Conservation (phyloP, 1,284 basidiomycete species). For the Ustilago trichophora region DNA sequence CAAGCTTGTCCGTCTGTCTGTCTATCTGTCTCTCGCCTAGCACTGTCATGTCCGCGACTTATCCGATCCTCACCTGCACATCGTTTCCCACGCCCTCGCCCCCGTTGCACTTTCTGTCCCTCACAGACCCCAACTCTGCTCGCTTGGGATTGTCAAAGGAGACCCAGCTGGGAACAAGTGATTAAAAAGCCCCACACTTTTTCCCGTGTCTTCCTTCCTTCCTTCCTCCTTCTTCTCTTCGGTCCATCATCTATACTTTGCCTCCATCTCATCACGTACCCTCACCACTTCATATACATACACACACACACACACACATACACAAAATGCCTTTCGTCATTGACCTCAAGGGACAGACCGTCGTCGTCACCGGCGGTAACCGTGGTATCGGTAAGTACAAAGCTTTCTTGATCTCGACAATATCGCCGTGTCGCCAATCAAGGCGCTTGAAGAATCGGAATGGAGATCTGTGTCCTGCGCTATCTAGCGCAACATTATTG, state of each 20-base stretch:
- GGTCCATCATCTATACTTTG: neutral
- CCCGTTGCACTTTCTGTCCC: neutral
- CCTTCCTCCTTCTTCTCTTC: neutral
- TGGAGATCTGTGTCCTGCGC: too few species aligned
- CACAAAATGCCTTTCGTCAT: slow-evolving; percentile 52
- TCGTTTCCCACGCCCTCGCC: neutral
- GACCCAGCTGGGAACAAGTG: too few species aligned
- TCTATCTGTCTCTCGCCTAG: too few species aligned
- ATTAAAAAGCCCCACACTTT: neutral
- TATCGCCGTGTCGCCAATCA: too few species aligned
- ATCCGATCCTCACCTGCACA: slow-evolving; percentile 6
- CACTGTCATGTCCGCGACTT: neutral
- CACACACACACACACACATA: too few species aligned
- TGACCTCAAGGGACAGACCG: slow-evolving; percentile 55
- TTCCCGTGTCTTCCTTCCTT: neutral
- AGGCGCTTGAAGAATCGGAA: too few species aligned
- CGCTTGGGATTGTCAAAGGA: too few species aligned
- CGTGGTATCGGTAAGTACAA: slow-evolving; percentile 63
- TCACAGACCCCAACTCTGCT: too few species aligned
- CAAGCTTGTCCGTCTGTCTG: too few species aligned
- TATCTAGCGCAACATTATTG: too few species aligned
- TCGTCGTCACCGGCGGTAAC: slow-evolving; percentile 71
- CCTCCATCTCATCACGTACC: neutral
- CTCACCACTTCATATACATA: neutral
- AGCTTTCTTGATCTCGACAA: neutral